A percentile compares a stretch with the other conserved stretches of the same genome.
Evolutionary conservation across 176 grass and related monocot species (phyloP).

Genomic region (Triticum urartu): DNA sequence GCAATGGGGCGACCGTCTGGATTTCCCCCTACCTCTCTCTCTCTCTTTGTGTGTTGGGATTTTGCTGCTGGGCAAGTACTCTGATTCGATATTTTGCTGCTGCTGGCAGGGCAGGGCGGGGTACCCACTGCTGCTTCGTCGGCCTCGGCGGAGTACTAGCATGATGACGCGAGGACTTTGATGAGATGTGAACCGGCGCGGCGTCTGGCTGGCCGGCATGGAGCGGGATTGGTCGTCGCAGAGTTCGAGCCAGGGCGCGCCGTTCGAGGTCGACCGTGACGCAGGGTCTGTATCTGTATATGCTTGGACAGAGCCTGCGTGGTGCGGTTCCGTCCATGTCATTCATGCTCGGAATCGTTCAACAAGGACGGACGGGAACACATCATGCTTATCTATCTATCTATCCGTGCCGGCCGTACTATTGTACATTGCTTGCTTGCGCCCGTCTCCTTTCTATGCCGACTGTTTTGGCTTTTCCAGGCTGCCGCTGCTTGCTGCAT

Average conservation of each 20-base stretch:
- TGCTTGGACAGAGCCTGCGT: neutral
- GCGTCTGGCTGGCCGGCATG: neutral
- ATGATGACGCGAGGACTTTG: neutral
- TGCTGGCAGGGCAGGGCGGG: neutral
- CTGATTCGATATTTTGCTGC: neutral
- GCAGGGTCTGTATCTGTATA: neutral
- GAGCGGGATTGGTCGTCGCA: neutral
- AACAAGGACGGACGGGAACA: neutral
- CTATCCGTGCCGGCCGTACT: neutral
- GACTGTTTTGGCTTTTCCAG: too few relatives aligned
- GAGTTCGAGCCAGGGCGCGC: neutral
- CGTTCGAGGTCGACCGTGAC: neutral
- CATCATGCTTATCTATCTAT: neutral
- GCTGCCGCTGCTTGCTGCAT: neutral
- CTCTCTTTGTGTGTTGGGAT: neutral
- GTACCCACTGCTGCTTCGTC: neutral
- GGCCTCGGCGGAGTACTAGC: too few relatives aligned
- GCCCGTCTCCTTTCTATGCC: too few relatives aligned
- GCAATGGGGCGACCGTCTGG: neutral
- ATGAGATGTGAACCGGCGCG: neutral
- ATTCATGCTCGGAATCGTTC: neutral
- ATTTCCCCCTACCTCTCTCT: neutral
- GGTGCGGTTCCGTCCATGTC: conserved; percentile 1
- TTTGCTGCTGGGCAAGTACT: neutral
- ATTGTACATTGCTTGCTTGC: neutral